Base-by-base conservation (phyloP, 1,284 basidiomycete genomes). In the Fereydounia khargensis region DNA sequence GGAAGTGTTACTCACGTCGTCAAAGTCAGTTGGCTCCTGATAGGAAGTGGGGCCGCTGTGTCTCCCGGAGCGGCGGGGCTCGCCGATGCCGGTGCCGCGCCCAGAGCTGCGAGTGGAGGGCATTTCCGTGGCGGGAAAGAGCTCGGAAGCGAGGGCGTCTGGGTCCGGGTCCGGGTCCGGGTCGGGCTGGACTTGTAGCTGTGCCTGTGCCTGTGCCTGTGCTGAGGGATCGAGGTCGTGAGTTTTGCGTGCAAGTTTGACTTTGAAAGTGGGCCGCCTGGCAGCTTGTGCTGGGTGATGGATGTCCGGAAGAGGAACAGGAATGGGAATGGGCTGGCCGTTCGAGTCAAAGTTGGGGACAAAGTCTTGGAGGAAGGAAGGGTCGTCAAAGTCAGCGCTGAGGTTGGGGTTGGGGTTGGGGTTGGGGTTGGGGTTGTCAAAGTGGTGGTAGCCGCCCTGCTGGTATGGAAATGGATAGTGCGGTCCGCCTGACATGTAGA, bases 401-500 rank as follows among this genome's bases (percentile, higher is more conserved):
- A 42, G 27, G 22, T 23, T 35, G 17, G 21, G 39, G 19, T 30
- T 28, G 37, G 35, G 13, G 34, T 22, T 35, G 21, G 33, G 33
- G 36, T 50, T 47, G 27, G 31, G 27, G 9, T 11, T 27, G 18
- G 13, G 36, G 21, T 28, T 39, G 16, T 42, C 24, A 28, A 17
- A 34, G 28, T 33, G 34, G 33, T 42, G 35, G 27, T 43, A 34
- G 27, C 42, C 31, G 23, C 20, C 38, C 30, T 33, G 39, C 28
- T 54, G 51, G 16, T 19, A 27, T 24, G 28, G 32, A 30, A 43
- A 44, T 38, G 51, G 45, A 32, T 41, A 25, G 13, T 54, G 45
- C 40, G 43, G 36, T 23, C 53, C 53, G 25, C 47, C 43, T 32
- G 53, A 56, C 53, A 56, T 56, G 30, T 43, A 45, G 45, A 31